Evolutionary conservation across 352 stramenopile species (phyloP), one percentile per base, ranked within the genome.

Genomic region (Phytopythium montanum): DNA sequence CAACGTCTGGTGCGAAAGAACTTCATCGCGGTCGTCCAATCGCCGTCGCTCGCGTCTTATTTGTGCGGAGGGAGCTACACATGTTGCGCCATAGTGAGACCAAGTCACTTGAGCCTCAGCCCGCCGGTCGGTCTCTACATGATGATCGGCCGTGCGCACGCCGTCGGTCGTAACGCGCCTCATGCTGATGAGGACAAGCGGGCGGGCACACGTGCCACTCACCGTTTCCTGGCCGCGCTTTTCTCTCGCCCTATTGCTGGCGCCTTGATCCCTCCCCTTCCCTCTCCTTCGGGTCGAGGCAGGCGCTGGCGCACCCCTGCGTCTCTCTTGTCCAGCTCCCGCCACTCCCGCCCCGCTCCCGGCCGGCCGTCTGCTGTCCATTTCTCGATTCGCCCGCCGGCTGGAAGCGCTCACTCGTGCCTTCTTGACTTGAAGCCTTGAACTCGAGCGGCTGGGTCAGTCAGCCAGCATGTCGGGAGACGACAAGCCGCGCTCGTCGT

Each of bases 291-390:
- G 33, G 33, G 9, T 16, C 33, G 33, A 38, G 33, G 33, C 33
- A 10, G 6, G 1, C 16, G 39, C 16, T 45, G 39, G 42, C 19
- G n/a, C 44, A 26, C 44, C 44, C 23, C 44, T 50, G 44, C 45
- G 45, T 52, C 45, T 52, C 45, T 52, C 45, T 52, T 52, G 45
- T 16, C 5, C n/a, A n/a, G n/a, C n/a, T n/a, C n/a, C n/a, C n/a
- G n/a, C n/a, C n/a, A n/a, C n/a, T n/a, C n/a, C n/a, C n/a, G n/a
- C n/a, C n/a, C n/a, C n/a, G n/a, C n/a, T n/a, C 45, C 31, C 13
- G 9, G 33, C 33, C 33, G 33, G 9, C 1, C 33, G 33, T 12
- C 33, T 38, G 45, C 14, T 46, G 5, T 18, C 38, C 45, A 52
- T 36, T 52, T 36, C 45, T 34, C 25, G 45, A 36, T 25, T 52